Conservation (phyloP, 495 filamentous ascomycete species). For the Xylaria cubensis region DNA sequence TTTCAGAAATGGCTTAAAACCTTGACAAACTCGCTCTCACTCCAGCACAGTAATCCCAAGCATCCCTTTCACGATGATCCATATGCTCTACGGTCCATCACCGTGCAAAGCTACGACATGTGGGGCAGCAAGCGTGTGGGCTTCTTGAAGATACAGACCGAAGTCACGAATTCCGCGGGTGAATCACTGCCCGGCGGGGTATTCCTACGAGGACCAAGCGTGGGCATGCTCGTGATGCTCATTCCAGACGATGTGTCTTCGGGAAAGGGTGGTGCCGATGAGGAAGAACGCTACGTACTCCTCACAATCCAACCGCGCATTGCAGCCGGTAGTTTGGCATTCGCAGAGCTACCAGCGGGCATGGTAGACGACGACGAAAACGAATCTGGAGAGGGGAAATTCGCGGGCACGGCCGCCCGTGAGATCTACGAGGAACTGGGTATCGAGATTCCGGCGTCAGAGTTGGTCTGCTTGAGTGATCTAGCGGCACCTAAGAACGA, state of each 20-base stretch:
- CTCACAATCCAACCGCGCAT: slow-evolving; percentile 85
- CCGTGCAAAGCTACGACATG: slow-evolving; percentile 76
- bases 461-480: slow-evolving; percentile 63
- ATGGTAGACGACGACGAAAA: slow-evolving; percentile 74
- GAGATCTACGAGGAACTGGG: slow-evolving; percentile 87
- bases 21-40: slow-evolving; percentile 67
- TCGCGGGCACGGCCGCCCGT: slow-evolving; percentile 77
- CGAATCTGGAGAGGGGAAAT: slow-evolving; percentile 56
- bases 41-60: slow-evolving; percentile 58
- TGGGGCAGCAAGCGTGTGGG: slow-evolving; percentile 71
- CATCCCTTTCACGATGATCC: slow-evolving; percentile 77
- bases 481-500: slow-evolving; percentile 61
- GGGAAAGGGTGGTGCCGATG: slow-evolving; percentile 34
- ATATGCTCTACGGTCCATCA: slow-evolving; percentile 72
- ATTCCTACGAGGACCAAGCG: slow-evolving; percentile 81
- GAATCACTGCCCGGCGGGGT: slow-evolving; percentile 77
- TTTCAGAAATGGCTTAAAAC: slow-evolving; percentile 69
- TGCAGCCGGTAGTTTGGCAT: slow-evolving; percentile 74
- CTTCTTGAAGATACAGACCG: slow-evolving; percentile 77
- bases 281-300: slow-evolving; percentile 70
- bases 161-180: slow-evolving; percentile 66
- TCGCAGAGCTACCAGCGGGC: slow-evolving; percentile 84
- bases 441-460: slow-evolving; percentile 53
- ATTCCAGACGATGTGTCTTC: slow-evolving; percentile 68
- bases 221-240: slow-evolving; percentile 82